These are phyloP conservation scores for Podaxis sp. DNA, from an alignment of 768 basidiomycete species.

Conservation along the genomic window DNA sequence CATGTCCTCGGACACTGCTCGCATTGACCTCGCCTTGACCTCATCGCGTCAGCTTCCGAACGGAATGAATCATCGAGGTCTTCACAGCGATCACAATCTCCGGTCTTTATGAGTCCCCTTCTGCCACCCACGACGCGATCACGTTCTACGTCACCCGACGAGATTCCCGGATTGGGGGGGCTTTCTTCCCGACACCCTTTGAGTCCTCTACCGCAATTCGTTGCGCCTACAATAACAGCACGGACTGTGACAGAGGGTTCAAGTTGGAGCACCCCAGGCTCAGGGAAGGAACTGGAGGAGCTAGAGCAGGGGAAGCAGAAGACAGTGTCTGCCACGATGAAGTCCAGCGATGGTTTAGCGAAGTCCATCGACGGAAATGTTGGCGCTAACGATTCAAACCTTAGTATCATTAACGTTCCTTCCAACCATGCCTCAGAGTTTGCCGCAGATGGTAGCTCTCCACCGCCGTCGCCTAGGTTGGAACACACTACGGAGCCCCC, in stretches of 20 bases:
- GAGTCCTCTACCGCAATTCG: neutral
- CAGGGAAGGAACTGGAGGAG: neutral
- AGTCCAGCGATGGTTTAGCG: neutral
- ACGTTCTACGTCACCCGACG: constrained; percentile 7
- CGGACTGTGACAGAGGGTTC: neutral
- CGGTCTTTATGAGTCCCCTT: constrained; percentile 8
- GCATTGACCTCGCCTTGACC: no score
- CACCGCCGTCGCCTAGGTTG: neutral
- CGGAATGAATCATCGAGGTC: neutral
- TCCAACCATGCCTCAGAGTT: no score
- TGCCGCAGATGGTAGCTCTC: neutral
- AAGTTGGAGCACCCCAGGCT: neutral
- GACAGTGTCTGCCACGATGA: neutral
- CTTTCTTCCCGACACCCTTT: constrained; percentile 4
- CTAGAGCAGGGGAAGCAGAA: neutral
- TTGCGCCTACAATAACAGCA: neutral
- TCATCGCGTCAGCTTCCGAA: neutral
- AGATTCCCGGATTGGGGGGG: constrained; percentile 12
- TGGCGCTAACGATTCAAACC: neutral
- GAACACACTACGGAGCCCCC: neutral
- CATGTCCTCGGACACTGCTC: neutral
- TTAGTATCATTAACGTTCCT: neutral
- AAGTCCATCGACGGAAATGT: neutral
- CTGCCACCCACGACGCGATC: neutral
- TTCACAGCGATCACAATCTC: neutral